phyloP scores from a whole-genome alignment of 2,329 filamentous ascomycete species.

The Talaromyces sp. region DNA sequence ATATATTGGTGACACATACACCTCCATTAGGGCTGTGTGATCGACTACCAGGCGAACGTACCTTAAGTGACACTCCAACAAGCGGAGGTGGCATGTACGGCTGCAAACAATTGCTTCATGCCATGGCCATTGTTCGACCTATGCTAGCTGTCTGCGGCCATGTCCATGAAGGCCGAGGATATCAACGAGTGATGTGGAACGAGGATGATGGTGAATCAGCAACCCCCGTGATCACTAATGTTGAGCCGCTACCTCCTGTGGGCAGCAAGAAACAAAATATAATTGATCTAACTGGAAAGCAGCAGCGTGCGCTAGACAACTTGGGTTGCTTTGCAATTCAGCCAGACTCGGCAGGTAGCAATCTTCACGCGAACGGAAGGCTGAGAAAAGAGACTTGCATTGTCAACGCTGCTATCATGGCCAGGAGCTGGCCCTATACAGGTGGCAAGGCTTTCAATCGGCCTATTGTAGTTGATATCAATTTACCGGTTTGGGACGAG shows the following conservation, averaged over 20 bases:
- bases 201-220: slow-evolving; percentile 17
- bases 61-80: background rate
- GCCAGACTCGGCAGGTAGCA: background rate
- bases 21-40: slow-evolving; percentile 52
- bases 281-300: slow-evolving; percentile 50
- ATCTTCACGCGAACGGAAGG: slow-evolving; percentile 20
- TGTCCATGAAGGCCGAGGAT: slow-evolving; percentile 56
- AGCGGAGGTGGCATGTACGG: slow-evolving; percentile 35
- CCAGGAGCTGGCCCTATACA: slow-evolving; percentile 60
- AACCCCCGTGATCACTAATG: background rate
- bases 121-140: slow-evolving; percentile 48
- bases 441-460: slow-evolving; percentile 66
- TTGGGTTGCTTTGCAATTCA: slow-evolving; percentile 15
- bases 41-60: slow-evolving; percentile 25
- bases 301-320: slow-evolving; percentile 33
- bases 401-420: slow-evolving; percentile 74
- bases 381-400: slow-evolving; percentile 62
- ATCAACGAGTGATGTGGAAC: slow-evolving; percentile 50
- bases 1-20: slow-evolving; percentile 56
- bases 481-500: slow-evolving; percentile 58
- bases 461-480: slow-evolving; percentile 77
- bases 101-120: slow-evolving; percentile 46
- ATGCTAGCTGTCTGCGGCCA: slow-evolving; percentile 56
- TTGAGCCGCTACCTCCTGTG: slow-evolving; percentile 35
- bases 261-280: slow-evolving; percentile 54